These are phyloP conservation scores for Termitomyces sp. DNA, from an alignment of 768 basidiomycete species.

Conservation along the genomic window DNA sequence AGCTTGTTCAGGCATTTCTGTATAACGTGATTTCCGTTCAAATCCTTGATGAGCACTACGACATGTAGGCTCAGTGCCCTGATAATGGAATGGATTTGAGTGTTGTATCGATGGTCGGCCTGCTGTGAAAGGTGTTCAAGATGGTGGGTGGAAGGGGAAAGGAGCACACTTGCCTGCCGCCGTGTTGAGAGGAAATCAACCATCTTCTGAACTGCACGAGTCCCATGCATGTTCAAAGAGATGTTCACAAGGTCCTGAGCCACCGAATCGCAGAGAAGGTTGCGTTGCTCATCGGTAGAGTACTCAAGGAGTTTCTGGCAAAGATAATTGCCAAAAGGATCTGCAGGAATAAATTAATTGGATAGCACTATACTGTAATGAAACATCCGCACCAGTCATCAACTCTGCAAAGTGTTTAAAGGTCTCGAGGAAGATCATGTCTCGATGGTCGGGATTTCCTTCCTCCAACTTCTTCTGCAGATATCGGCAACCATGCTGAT, in stretches of 20 bases:
- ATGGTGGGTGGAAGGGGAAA: slow-evolving; percentile 35
- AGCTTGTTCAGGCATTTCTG: slow-evolving; percentile 99
- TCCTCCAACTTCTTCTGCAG: slow-evolving; percentile 99
- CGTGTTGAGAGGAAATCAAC: slow-evolving; percentile 97
- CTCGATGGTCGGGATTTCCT: slow-evolving; percentile 90
- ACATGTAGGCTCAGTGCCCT: slow-evolving; percentile 96
- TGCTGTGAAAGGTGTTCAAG: slow-evolving; percentile 52
- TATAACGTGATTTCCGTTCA: slow-evolving; percentile 97
- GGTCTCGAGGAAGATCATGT: slow-evolving; percentile 99
- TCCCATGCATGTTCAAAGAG: slow-evolving; percentile 99
- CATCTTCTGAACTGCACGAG: slow-evolving; percentile 99
- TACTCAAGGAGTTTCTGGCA: slow-evolving; percentile 98
- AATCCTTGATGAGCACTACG: slow-evolving; percentile 97
- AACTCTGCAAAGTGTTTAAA: slow-evolving; percentile 97
- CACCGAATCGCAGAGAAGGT: slow-evolving; percentile 95
- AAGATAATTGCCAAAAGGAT: slow-evolving; percentile 98
- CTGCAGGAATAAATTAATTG: slow-evolving; percentile 33
- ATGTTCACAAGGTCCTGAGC: slow-evolving; percentile 97
- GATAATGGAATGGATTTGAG: slow-evolving; percentile 96
- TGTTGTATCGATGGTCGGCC: slow-evolving; percentile 81
- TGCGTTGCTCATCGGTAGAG: slow-evolving; percentile 96
- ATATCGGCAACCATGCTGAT: slow-evolving; percentile 98
- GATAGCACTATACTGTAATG: slow-evolving; percentile 7
- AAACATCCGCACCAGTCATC: slow-evolving; percentile 76
- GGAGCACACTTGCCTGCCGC: slow-evolving; percentile 70